These are phyloP conservation scores for Neolentinus lepideus DNA, from an alignment of 1,284 basidiomycete genomes.

Conservation along the genomic window DNA sequence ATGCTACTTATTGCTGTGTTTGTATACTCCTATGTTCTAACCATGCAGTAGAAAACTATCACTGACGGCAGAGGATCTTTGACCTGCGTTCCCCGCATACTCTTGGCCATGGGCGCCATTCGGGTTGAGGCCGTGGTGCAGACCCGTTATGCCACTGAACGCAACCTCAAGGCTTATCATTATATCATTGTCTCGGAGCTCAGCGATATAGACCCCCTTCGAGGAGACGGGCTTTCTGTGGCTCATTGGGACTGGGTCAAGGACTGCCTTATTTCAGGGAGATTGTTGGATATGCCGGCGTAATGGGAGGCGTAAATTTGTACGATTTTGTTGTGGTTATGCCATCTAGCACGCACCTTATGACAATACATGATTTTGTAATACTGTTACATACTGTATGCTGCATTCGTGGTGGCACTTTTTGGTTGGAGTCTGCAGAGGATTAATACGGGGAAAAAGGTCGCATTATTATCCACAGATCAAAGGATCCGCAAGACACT, in stretches of 20 bases:
- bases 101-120: constrained; percentile 68
- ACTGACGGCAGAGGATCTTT: constrained; percentile 20
- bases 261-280: constrained; percentile 59
- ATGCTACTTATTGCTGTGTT: constrained; percentile 6
- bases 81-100: constrained; percentile 42
- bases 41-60: constrained; percentile 4
- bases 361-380: no score
- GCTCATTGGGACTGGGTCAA: constrained; percentile 73
- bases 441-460: no score
- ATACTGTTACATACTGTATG: no score
- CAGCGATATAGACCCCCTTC: constrained; percentile 19
- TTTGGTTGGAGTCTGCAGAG: no score
- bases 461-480: no score
- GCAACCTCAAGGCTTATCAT: constrained; percentile 37
- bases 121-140: constrained; percentile 50
- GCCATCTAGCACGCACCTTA: no score
- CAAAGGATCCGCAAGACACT: no score
- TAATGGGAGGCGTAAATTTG: background rate
- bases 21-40: background rate
- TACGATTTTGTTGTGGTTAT: no score
- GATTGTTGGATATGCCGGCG: background rate
- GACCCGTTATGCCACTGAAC: constrained; percentile 26
- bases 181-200: constrained; percentile 60
- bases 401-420: no score
- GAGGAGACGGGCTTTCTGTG: constrained; percentile 23